A percentile compares a stretch with the other conserved stretches of the same genome.
Conservation (phyloP, 2,329 filamentous ascomycete species). For the Pestalotiopsis sp. region DNA sequence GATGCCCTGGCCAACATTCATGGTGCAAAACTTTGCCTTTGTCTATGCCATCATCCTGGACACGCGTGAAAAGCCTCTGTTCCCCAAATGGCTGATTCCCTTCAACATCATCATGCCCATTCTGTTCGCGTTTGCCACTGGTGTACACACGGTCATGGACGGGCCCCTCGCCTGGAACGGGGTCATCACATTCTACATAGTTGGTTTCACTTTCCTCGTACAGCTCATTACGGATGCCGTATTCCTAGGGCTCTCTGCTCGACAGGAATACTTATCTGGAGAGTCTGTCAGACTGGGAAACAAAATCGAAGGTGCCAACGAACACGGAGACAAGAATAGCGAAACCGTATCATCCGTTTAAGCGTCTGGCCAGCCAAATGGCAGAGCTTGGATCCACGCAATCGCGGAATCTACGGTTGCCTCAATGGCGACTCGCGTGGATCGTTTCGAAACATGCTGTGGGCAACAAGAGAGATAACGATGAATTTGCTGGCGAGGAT, state of each 20-base stretch:
- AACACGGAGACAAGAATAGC: neutral
- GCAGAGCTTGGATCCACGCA: too few relatives aligned
- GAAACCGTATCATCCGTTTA: neutral
- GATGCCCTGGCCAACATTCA: constrained; percentile 8
- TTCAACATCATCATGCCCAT: constrained; percentile 10
- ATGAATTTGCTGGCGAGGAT: neutral
- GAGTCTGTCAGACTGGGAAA: neutral
- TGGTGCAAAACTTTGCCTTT: constrained; percentile 11
- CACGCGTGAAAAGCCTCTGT: constrained; percentile 1
- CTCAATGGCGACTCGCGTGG: neutral
- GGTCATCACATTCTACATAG: constrained; percentile 6
- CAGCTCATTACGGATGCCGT: constrained; percentile 7
- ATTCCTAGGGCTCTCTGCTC: neutral
- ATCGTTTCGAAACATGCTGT: neutral
- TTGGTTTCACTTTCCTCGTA: constrained; percentile 3
- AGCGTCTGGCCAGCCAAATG: neutral
- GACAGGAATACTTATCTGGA: constrained; percentile 16
- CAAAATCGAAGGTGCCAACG: neutral
- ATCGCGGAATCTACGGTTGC: neutral
- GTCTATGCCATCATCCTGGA: constrained; percentile 8
- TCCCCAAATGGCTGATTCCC: constrained; percentile 10
- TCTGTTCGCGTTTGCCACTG: constrained; percentile 5
- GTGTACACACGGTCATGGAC: neutral
- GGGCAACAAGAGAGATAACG: neutral
- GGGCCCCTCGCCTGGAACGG: constrained; percentile 7